Conservation (phyloP, 768 basidiomycete species). For the Phaffia tasmanica region DNA sequence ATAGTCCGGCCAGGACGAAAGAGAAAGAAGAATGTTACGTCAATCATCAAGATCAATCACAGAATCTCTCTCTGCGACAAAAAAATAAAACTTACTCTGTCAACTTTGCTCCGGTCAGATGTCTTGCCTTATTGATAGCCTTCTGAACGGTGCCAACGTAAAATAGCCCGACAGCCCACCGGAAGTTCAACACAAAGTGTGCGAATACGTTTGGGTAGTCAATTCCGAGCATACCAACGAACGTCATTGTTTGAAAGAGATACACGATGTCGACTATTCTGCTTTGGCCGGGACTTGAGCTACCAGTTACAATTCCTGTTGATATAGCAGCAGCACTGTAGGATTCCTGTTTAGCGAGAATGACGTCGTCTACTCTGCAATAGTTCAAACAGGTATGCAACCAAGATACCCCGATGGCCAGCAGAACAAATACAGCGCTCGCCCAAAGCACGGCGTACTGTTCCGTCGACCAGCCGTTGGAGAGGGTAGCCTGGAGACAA, state of each 20-base stretch:
- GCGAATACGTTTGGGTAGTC: conserved; percentile 79
- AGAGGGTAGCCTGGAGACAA: conserved; percentile 81
- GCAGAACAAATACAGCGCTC: conserved; percentile 49
- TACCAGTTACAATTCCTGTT: conserved; percentile 14
- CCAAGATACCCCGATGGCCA: conserved; percentile 48
- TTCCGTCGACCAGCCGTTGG: conserved; percentile 77
- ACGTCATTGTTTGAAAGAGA: conserved; percentile 74
- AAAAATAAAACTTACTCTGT: conserved; percentile 26
- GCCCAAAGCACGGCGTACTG: conserved; percentile 67
- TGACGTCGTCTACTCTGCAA: conserved; percentile 13
- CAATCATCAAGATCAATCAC: background rate
- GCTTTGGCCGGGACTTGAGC: conserved; percentile 50
- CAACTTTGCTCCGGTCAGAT: conserved; percentile 65
- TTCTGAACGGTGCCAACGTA: conserved; percentile 53
- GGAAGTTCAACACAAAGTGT: conserved; percentile 72
- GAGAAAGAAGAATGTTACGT: background rate
- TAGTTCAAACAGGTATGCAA: conserved; percentile 39
- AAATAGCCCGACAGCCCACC: conserved; percentile 70
- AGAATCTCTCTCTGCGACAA: background rate
- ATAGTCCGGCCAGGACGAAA: too few species aligned
- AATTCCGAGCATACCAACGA: conserved; percentile 62
- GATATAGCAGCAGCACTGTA: conserved; percentile 44
- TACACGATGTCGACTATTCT: conserved; percentile 70
- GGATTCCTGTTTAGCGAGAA: conserved; percentile 26
- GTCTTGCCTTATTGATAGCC: conserved; percentile 71